Conservation (phyloP, 768 basidiomycete species). For the Psilocybe azurescens region DNA sequence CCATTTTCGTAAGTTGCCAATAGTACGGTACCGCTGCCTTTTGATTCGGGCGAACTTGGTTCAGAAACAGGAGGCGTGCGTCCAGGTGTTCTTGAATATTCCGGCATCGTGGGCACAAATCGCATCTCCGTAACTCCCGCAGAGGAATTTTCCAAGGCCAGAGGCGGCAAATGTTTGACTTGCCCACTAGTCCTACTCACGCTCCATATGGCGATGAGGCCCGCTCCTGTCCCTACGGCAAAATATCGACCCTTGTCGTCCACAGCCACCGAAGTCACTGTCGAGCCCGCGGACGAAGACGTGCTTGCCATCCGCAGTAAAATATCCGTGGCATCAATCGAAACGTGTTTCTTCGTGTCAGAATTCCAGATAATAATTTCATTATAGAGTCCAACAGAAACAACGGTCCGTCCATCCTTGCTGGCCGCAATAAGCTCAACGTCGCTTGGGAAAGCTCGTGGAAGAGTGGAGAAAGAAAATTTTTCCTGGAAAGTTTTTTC, state of each 20-base stretch:
- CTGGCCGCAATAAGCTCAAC: slow-evolving; percentile 81
- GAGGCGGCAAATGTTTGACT: slow-evolving; percentile 34
- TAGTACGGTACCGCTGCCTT: slow-evolving; percentile 33
- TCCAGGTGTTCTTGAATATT: slow-evolving; percentile 15
- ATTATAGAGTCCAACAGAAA: slow-evolving; percentile 79
- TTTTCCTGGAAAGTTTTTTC: slow-evolving; percentile 43
- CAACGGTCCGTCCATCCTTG: slow-evolving; percentile 64
- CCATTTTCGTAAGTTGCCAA: slow-evolving; percentile 67
- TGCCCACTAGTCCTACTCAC: slow-evolving; percentile 42
- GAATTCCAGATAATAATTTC: slow-evolving; percentile 75
- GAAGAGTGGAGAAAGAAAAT: slow-evolving; percentile 69
- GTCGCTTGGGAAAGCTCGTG: slow-evolving; percentile 83
- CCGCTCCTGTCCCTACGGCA: slow-evolving; percentile 75
- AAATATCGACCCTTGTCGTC: slow-evolving; percentile 64
- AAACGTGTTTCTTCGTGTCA: slow-evolving; percentile 42
- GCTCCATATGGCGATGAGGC: slow-evolving; percentile 68
- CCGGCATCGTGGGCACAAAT: slow-evolving; percentile 40
- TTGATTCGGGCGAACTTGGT: slow-evolving; percentile 35
- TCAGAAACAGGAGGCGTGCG: slow-evolving; percentile 33
- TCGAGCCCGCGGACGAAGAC: slow-evolving; percentile 52
- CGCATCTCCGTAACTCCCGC: slow-evolving; percentile 59
- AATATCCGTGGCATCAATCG: slow-evolving; percentile 57
- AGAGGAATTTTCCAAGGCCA: slow-evolving; percentile 46
- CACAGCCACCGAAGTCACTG: slow-evolving; percentile 66
- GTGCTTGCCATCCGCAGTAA: slow-evolving; percentile 56